Base-by-base conservation (phyloP, 1,139 yeast genomes). In the Geotrichum aggregatum region DNA sequence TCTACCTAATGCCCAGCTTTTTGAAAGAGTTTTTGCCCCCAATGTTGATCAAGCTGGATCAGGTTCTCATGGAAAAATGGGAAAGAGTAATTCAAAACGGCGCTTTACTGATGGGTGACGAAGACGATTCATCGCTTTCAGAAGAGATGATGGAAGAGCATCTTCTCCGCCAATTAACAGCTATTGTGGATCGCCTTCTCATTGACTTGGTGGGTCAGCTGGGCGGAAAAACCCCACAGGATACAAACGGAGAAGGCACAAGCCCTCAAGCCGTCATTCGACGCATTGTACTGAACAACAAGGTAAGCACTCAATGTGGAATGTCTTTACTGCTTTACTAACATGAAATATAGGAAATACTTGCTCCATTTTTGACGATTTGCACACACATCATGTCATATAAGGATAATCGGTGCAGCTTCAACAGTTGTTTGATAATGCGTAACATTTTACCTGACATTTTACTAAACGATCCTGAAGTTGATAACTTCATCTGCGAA, bases 101-200 rank as follows among this genome's bases (percentile, higher is more conserved):
- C n/a, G 71, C 84, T 52, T 85, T 82, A 63, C 71, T 83, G 50
- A 82, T 77, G 61, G 86, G 86, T 0, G 65, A 61, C 7, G 65
- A 62, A 22, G 87, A 83, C 57, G 95, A 87, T 61, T 94, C 84
- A 54, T 84, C 88, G 16, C 75, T 94, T 61, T 84, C 94, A n/a
- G 97, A 91, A 64, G 98, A 92, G 66, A 92, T 92, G 95, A 85
- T 92, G 87, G 98, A 92, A 61, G 98, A 92, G 66, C 96, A 92
- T 67, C 77, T 92, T 76, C 74, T 92, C 58, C 76, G 98, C 58
- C 98, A 92, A 67, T 76, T 92, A 52, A 89, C 98, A 0, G 96
- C 96, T 1, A 89, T 95, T 5, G 89, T 87, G n/a, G 96, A 87
- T 42, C 74, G 98, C 56, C 76, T 91, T 63, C 70, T 92, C 59